A percentile compares a stretch with the other conserved stretches of the same genome.
Evolutionary conservation across 106 monocot species (phyloP).

Genomic region (Iris macrosiphon): DNA sequence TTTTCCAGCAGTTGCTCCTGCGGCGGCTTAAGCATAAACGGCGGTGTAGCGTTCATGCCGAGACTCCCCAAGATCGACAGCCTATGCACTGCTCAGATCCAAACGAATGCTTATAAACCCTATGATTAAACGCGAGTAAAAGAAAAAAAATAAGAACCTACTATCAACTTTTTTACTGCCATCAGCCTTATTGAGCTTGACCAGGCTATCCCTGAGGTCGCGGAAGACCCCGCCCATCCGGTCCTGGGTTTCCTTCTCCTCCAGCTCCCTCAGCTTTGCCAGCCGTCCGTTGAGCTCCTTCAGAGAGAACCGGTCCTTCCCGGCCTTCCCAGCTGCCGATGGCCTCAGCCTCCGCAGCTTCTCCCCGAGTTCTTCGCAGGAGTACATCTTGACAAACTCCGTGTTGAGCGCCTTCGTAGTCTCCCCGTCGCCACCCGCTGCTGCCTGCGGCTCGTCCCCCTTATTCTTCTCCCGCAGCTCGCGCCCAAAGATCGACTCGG

Average conservation of each 20-base stretch:
- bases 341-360: conserved; percentile 60
- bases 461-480: conserved; percentile 40
- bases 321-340: conserved; percentile 21
- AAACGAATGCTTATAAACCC: conserved; percentile 1
- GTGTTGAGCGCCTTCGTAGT: conserved; percentile 26
- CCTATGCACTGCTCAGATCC: conserved; percentile 36
- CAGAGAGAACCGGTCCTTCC: conserved; percentile 50
- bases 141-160: conserved; percentile 3
- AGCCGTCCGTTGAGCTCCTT: conserved; percentile 71
- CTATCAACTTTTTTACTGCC: conserved; percentile 14
- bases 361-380: conserved; percentile 66
- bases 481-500: conserved; percentile 68
- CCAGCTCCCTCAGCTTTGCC: conserved; percentile 62
- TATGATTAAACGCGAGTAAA: background rate
- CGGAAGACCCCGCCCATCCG: conserved; percentile 19
- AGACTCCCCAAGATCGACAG: conserved; percentile 35
- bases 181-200: conserved; percentile 19
- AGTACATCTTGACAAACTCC: conserved; percentile 56
- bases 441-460: conserved; percentile 24
- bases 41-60: conserved; percentile 31
- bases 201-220: conserved; percentile 38
- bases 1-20: conserved; percentile 76
- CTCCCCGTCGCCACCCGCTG: conserved; percentile 9
- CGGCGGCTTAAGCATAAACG: conserved; percentile 51
- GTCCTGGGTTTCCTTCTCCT: conserved; percentile 21